A percentile compares a stretch with the other conserved stretches of the same genome.
phyloP scores from a whole-genome alignment of 352 stramenopile genomes.

The Discostella stelligera region DNA sequence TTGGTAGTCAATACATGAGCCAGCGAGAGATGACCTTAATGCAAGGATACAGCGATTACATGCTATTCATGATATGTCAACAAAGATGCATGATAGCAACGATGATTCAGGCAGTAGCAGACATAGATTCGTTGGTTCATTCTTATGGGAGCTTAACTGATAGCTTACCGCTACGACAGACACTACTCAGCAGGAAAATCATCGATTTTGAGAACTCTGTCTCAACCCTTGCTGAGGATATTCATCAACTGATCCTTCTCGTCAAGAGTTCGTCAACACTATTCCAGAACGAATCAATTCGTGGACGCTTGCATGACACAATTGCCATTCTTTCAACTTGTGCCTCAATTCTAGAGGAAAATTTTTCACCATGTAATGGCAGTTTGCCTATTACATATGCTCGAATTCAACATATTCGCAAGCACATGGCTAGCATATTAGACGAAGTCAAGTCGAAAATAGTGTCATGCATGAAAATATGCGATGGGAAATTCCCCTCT shows the following conservation, averaged over 20 bases:
- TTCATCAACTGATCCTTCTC: constrained; percentile 56
- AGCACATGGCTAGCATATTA: constrained; percentile 29
- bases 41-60: constrained; percentile 71
- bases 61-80: constrained; percentile 74
- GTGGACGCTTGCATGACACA: constrained; percentile 34
- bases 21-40: constrained; percentile 78
- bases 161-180: constrained; percentile 47
- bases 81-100: constrained; percentile 61
- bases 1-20: constrained; percentile 80
- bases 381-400: constrained; percentile 40
- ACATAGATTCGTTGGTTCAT: constrained; percentile 37
- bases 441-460: constrained; percentile 41
- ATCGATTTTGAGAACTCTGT: constrained; percentile 52
- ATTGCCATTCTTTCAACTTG: constrained; percentile 48
- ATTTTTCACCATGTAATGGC: constrained; percentile 32
- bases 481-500: constrained; percentile 42
- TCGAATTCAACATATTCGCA: constrained; percentile 35
- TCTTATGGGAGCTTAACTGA: constrained; percentile 39
- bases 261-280: constrained; percentile 43
- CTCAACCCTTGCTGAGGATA: constrained; percentile 44
- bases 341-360: constrained; percentile 46
- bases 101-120: constrained; percentile 47
- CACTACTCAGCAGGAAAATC: constrained; percentile 25
- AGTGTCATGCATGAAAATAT: constrained; percentile 45
- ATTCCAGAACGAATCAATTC: constrained; percentile 33